A percentile compares a stretch with the other conserved stretches of the same genome.
phyloP scores from a whole-genome alignment of 2,329 filamentous ascomycete genomes.

The Pseudocercospora musae region DNA sequence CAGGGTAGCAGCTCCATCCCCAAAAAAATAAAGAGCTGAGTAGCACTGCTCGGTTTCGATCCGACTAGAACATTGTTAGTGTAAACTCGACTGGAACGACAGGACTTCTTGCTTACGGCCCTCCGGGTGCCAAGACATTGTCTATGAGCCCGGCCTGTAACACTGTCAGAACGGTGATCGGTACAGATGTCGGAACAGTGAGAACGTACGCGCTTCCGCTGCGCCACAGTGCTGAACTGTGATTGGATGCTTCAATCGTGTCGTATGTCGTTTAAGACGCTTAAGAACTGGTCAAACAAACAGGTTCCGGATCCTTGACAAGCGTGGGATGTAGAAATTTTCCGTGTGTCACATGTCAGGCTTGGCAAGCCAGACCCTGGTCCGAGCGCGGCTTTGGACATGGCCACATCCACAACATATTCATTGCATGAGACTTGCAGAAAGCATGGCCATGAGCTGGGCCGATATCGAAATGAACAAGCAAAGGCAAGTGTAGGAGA shows the following conservation, averaged over 20 bases:
- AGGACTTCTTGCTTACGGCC: too few species aligned
- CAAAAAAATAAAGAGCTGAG: background rate
- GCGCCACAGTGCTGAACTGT: background rate
- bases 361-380: background rate
- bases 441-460: background rate
- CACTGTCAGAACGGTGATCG: too few species aligned
- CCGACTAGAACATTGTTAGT: background rate
- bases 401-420: background rate
- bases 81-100: too few species aligned
- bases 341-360: background rate
- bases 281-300: too few species aligned
- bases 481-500: background rate
- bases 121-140: background rate
- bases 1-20: too few species aligned
- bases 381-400: background rate
- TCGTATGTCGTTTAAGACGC: too few species aligned
- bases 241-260: too few species aligned
- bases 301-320: background rate
- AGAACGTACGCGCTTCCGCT: slow-evolving; percentile 2
- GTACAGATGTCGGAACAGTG: too few species aligned
- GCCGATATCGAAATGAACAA: background rate
- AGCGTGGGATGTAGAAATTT: background rate
- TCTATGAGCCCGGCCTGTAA: slow-evolving; percentile 12
- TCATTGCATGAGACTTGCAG: background rate
- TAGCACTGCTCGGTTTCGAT: slow-evolving; percentile 12